Base-by-base conservation (phyloP, 345 rosid species). In the Zanthoxylum bungeanum region DNA sequence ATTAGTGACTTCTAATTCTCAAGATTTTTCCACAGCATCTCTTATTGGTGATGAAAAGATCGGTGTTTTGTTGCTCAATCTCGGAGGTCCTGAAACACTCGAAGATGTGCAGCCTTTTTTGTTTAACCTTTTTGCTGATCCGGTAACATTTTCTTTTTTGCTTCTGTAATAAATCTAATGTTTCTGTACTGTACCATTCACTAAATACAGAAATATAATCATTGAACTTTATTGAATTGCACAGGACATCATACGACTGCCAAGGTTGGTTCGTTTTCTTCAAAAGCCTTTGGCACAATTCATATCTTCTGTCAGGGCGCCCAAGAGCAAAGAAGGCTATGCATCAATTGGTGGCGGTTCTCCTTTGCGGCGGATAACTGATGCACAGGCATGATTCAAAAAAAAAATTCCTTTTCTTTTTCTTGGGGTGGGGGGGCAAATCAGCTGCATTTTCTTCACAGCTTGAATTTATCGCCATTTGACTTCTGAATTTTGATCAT, bases 321-420 rank as follows among this genome's bases (percentile, higher is more conserved):
- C 98, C 24, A 94, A 94, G 83, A 94, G 98, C 84, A 94, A 85
- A 87, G 98, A 90, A 90, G 98, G 98, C n/a, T 94, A 94, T 70
- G 98, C 98, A 60, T 83, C 98, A 0, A 94, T 94, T 73, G 98
- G 98, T 62, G 98, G 98, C 24, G 98, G 98, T 77, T 92, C 98
- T 71, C 98, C 98, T 34, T 83, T 94, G 72, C 88, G 98, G 37
- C 78, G 58, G 75, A 94, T 94, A n/a, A 92, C 98, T 57, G 95
- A 94, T 90, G 89, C 89, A 39, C 98, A 94, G 95, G 98, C 76
- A 83, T 40, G 77, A 10, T 46, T 55, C 61, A 44, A 4, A 44
- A 44, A 44, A 11, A 40, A 40, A 44, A 42, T 42, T 44, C 5
- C 49, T 39, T 59, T 25, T 4, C 11, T 16, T 30, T 49, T 47